Evolutionary conservation across 176 grass and related monocot species (phyloP), one percentile per base, ranked within the genome.

Genomic region (Lolium multiflorum): DNA sequence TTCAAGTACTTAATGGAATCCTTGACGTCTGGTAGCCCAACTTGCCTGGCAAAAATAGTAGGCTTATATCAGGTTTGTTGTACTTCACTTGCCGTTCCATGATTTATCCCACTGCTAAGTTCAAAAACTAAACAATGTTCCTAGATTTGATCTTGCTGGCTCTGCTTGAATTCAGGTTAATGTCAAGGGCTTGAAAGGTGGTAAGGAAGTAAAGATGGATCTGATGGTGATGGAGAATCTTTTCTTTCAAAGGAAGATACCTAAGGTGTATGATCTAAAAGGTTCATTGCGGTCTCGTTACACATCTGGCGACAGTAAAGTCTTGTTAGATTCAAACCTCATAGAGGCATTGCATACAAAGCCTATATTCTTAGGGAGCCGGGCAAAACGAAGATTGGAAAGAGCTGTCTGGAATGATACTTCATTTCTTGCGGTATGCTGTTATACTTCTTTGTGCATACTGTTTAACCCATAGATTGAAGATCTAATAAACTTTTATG

Each of bases 171-270:
- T 81, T 92, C 78, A 98, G 97, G 97, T 98, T 80, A 84, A 74
- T 83, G 64, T 89, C 46, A 96, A 92, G 82, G 84, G 87, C 66
- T 77, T 95, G 57, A 98, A 89, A 96, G 66, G 87, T 79, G 93
- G 94, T 9, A 90, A 83, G 26, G 97, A 96, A 90, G 74, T 82
- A 80, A 99, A 90, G 79, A 94, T 96, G 86, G 88, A 99, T 82
- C 57, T 99, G 28, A 99, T 99, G 94, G 90, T 99, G 74, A 99
- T 99, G 97, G 97, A 99, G 81, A 99, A 99, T 90, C 57, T 99
- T 78, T 96, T 99, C 82, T 99, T 92, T 84, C 90, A 86, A 83
- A 91, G 89, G 86, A 99, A 91, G 41, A 91, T 99, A 89, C 88
- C 97, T 75, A 90, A 92, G 76, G 82, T 99, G 73, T 99, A 99